phyloP scores from a whole-genome alignment of 2,329 filamentous ascomycete species.

The Phoma herbarum region DNA sequence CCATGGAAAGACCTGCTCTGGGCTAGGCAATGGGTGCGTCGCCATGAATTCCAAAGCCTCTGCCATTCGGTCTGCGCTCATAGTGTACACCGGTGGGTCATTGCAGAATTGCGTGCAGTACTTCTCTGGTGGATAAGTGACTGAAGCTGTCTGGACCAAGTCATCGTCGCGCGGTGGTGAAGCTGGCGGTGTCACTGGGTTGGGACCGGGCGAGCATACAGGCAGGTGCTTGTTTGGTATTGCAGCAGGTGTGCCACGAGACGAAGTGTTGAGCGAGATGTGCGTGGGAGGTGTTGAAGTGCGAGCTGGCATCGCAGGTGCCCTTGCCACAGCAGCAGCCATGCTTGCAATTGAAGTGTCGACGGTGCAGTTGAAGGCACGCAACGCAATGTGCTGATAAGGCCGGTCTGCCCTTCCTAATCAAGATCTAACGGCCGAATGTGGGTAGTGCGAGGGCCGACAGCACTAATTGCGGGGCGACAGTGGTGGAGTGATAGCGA shows the following conservation, averaged over 20 bases:
- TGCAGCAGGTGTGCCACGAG: conserved; percentile 67
- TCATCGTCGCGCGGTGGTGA: conserved; percentile 70
- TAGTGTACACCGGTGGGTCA: conserved; percentile 72
- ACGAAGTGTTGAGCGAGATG: conserved; percentile 66
- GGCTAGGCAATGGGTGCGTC: conserved; percentile 81
- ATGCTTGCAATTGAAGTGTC: conserved; percentile 40
- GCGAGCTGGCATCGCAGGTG: conserved; percentile 47
- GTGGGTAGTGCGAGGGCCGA: conserved; percentile 17
- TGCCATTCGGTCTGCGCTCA: conserved; percentile 73
- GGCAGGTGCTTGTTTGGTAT: conserved; percentile 88
- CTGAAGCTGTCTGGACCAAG: conserved; percentile 68
- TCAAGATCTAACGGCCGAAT: conserved; percentile 13
- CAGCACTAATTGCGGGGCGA: conserved; percentile 22
- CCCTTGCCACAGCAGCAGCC: conserved; percentile 55
- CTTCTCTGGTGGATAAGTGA: conserved; percentile 76
- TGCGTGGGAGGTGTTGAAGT: conserved; percentile 61
- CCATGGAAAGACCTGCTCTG: conserved; percentile 93
- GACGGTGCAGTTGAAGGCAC: conserved; percentile 38
- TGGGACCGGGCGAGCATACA: conserved; percentile 82
- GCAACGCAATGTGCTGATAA: conserved; percentile 31
- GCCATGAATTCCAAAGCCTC: conserved; percentile 79
- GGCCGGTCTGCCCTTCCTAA: conserved; percentile 22
- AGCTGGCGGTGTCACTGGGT: conserved; percentile 59
- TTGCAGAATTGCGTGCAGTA: conserved; percentile 63
- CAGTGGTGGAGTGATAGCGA: conserved; percentile 15